A percentile compares a stretch with the other conserved stretches of the same genome.
phyloP scores from a whole-genome alignment of 2,329 filamentous ascomycete species.

The Monosporascus sp. region DNA sequence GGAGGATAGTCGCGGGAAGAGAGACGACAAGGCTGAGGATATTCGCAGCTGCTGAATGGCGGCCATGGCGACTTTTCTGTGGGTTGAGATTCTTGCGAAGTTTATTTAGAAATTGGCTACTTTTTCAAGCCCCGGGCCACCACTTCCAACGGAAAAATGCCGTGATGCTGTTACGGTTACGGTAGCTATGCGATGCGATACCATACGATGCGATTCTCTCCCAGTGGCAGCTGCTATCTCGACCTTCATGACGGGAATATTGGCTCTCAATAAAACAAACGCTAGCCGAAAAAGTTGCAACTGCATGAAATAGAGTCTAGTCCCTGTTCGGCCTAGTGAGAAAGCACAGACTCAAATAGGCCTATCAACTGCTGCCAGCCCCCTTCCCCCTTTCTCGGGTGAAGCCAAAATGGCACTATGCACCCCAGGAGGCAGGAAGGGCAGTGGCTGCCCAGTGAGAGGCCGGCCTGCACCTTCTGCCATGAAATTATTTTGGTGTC shows the following conservation, averaged over 20 bases:
- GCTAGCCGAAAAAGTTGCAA: neutral
- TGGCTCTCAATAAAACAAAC: neutral
- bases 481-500: constrained; percentile 43
- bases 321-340: constrained; percentile 8
- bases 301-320: neutral
- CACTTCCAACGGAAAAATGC: neutral
- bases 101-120: neutral
- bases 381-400: constrained; percentile 22
- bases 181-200: neutral
- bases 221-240: neutral
- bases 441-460: too few species aligned
- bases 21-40: constrained; percentile 36
- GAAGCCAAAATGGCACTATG: neutral
- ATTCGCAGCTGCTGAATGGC: constrained; percentile 33
- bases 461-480: constrained; percentile 15
- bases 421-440: too few species aligned
- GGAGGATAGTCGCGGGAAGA: constrained; percentile 49
- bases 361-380: constrained; percentile 20
- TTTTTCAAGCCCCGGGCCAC: neutral
- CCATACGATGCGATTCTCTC: neutral
- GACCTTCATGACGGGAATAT: neutral
- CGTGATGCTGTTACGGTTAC: neutral
- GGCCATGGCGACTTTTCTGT: constrained; percentile 36
- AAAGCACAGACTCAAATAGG: constrained; percentile 14
- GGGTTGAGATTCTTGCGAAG: neutral